Evolutionary conservation across 2,329 filamentous ascomycete genomes (phyloP).

Genomic region (Paecilomyces sp.): DNA sequence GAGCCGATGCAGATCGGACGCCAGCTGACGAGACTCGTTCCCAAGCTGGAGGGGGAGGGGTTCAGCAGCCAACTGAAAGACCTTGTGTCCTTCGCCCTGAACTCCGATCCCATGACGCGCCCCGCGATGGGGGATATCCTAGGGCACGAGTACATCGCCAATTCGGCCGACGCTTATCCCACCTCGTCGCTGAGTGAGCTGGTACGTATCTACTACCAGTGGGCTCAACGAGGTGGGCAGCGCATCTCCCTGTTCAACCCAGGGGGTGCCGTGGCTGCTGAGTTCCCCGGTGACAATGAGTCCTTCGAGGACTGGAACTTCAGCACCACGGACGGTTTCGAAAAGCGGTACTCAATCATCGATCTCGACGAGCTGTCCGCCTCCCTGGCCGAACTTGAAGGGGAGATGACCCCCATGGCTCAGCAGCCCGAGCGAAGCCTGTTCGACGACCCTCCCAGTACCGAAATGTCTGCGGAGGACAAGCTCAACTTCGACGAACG

Average conservation of each 20-base stretch:
- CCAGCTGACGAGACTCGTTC: constrained; percentile 34
- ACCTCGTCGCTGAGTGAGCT: constrained; percentile 38
- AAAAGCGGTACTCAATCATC: constrained; percentile 44
- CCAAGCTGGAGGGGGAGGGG: constrained; percentile 34
- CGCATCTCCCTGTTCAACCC: constrained; percentile 53
- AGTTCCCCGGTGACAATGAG: constrained; percentile 39
- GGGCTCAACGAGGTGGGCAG: constrained; percentile 42
- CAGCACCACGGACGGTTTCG: constrained; percentile 56
- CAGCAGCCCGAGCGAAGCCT: constrained; percentile 17
- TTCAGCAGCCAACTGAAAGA: constrained; percentile 40
- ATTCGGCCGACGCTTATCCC: constrained; percentile 37
- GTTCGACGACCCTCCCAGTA: constrained; percentile 21
- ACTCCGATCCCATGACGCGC: constrained; percentile 36
- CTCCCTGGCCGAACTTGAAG: constrained; percentile 38
- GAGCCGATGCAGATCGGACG: constrained; percentile 42
- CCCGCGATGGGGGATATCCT: constrained; percentile 41
- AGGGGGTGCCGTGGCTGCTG: constrained; percentile 51
- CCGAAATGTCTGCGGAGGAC: constrained; percentile 35
- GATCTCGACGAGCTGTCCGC: constrained; percentile 40
- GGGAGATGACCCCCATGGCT: constrained; percentile 28
- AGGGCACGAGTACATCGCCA: constrained; percentile 38
- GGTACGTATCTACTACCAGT: constrained; percentile 42
- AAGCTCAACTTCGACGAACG: constrained; percentile 51
- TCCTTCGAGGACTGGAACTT: constrained; percentile 56
- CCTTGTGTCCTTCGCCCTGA: constrained; percentile 37